Base-by-base conservation (phyloP, 106 monocot genomes). In the Dendrobium chrysotoxum region DNA sequence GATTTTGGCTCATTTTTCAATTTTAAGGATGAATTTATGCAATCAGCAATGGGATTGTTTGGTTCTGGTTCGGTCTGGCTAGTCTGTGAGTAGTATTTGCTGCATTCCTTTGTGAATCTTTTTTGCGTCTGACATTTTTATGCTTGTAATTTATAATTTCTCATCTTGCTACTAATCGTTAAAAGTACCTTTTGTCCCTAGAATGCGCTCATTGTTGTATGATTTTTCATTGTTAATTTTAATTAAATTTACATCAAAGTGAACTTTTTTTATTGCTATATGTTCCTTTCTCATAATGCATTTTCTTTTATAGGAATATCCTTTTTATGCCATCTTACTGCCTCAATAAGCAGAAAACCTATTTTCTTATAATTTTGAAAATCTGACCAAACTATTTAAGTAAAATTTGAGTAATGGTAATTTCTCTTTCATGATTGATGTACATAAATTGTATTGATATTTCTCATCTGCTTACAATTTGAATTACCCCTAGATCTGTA, bases 41-140 rank as follows among this genome's bases (percentile, higher is more conserved):
- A 58, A 18, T 77, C 89, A 42, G 94, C 97, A n/a, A 57, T 87
- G 80, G 72, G 85, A 47, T 84, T 92, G 2, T 92, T 89, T 77
- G 97, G 97, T 40, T 95, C 97, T 81, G 97, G 97, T 55, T 98
- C 94, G 94, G 92, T 98, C 75, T 98, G 97, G 94, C 97, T 98
- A 85, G 80, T 85, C 17, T 83, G 97, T 97, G 85, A 94, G 97
- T 90, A 28, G 76, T 58, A 64, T 75, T 86, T 79, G 26, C 18
- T 44, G 38, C 46, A 8, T 45, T 39, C 47, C 28, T 67, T 67
- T 28, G n/a, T 28, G n/a, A 67, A 67, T 6, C 23, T 28, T 28
- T 25, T 44, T 17, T 17, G 10, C 12, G 7, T 80, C 40, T 70
- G 11, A 55, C 25, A 78, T 46, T 45, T 35, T 42, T 20, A 53